Percentiles rank a stretch among this genome's conserved stretches.
These are phyloP conservation scores for Taiwanofungus camphoratus DNA, from an alignment of 1,284 basidiomycete species.

Conservation along the genomic window DNA sequence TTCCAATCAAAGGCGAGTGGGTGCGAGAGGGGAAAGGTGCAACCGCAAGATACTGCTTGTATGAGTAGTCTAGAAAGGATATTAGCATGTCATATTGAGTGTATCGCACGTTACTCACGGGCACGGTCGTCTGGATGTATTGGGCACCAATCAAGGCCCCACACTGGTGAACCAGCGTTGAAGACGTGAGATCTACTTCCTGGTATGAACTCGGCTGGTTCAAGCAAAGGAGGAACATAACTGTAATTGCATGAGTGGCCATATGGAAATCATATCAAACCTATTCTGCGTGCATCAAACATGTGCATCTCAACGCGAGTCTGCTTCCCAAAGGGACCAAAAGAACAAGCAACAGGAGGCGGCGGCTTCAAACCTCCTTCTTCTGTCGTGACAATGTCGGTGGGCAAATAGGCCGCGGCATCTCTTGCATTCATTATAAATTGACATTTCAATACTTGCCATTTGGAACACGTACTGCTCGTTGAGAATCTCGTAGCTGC, in stretches of 20 bases:
- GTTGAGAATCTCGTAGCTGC: conserved; percentile 40
- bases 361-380: conserved; percentile 43
- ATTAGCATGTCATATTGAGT: not conserved
- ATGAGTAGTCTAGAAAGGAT: conserved; percentile 38
- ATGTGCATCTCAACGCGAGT: conserved; percentile 41
- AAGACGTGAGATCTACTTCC: conserved; percentile 61
- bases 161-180: conserved; percentile 80
- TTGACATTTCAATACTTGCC: not conserved
- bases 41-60: conserved; percentile 79
- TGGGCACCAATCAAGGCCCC: conserved; percentile 90
- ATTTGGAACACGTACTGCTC: conserved; percentile 38
- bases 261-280: conserved; percentile 35
- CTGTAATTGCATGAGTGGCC: not conserved
- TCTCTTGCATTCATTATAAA: conserved; percentile 34
- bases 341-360: conserved; percentile 52
- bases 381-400: conserved; percentile 38
- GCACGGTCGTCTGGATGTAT: conserved; percentile 55
- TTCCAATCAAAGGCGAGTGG: conserved; percentile 57
- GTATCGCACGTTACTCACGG: conserved; percentile 33
- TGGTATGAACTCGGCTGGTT: conserved; percentile 37
- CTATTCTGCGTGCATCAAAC: conserved; percentile 50
- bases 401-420: conserved; percentile 53
- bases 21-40: conserved; percentile 61
- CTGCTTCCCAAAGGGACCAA: conserved; percentile 57
- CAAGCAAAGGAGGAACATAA: not conserved